Conservation (phyloP, 1,284 basidiomycete genomes). For the Apiotrichum brassicae region DNA sequence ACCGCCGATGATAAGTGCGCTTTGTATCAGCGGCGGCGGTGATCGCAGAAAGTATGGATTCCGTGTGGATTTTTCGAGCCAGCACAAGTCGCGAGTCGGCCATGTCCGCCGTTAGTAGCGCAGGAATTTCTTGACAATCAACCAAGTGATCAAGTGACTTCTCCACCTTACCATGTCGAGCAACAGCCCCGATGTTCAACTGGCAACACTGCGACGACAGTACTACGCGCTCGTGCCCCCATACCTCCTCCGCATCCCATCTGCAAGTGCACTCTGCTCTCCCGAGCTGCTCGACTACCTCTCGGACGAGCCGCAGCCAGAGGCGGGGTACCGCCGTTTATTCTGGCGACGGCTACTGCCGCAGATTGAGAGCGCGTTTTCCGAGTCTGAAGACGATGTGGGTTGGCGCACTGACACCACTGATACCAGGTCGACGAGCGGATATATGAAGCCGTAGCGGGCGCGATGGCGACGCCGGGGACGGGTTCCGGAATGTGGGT, state of each 20-base stretch:
- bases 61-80: background rate
- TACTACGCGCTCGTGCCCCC: slow-evolving; percentile 41
- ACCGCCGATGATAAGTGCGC: too few species aligned
- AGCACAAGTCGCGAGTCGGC: background rate
- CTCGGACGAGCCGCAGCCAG: slow-evolving; percentile 14
- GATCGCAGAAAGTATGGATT: too few species aligned
- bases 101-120: background rate
- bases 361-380: slow-evolving; percentile 23
- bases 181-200: too few species aligned
- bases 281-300: slow-evolving; percentile 11
- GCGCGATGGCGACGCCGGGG: slow-evolving; percentile 24
- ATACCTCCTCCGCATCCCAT: slow-evolving; percentile 30
- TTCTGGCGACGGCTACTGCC: slow-evolving; percentile 35
- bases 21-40: too few species aligned
- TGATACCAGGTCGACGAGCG: slow-evolving; percentile 35
- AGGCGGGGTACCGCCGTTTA: slow-evolving; percentile 25
- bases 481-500: too few species aligned
- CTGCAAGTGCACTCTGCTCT: too few species aligned
- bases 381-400: slow-evolving; percentile 20
- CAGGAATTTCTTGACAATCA: too few species aligned
- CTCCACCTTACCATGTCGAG: too few species aligned
- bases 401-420: slow-evolving; percentile 1
- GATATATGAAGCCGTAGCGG: slow-evolving; percentile 36
- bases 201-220: slow-evolving; percentile 16
- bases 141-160: too few species aligned